Percentiles rank a stretch among this genome's conserved stretches.
Evolutionary conservation across 352 stramenopile species (phyloP).

Genomic region (Pythium phragmitis): DNA sequence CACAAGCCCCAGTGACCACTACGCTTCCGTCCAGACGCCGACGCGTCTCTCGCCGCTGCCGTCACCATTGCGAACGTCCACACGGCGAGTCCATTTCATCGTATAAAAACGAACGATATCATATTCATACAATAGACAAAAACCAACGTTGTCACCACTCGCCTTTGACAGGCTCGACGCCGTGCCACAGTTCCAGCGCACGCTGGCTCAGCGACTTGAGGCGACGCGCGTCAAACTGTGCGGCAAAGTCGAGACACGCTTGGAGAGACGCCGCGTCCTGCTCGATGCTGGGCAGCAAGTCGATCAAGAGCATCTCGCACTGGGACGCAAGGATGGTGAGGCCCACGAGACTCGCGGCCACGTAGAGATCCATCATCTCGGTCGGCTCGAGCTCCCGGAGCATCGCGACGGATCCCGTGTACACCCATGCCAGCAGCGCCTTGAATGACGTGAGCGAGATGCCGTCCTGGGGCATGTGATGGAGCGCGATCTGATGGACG

Average conservation of each 20-base stretch:
- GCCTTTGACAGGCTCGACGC: not conserved
- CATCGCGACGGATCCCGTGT: conserved; percentile 58
- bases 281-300: conserved; percentile 42
- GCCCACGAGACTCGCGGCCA: conserved; percentile 55
- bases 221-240: conserved; percentile 53
- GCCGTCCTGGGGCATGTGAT: conserved; percentile 73
- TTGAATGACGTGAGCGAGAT: conserved; percentile 69
- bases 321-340: conserved; percentile 50
- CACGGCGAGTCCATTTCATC: not conserved
- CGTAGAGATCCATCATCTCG: conserved; percentile 75
- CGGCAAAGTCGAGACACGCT: conserved; percentile 65
- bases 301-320: conserved; percentile 64
- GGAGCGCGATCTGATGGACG: conserved; percentile 58
- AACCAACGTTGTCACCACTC: not conserved
- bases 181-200: conserved; percentile 16
- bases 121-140: not conserved
- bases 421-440: conserved; percentile 62
- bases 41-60: not conserved
- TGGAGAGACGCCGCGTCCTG: conserved; percentile 47
- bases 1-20: not conserved
- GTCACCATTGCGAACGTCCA: not conserved
- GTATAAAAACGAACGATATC: not conserved
- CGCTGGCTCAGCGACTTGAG: conserved; percentile 47
- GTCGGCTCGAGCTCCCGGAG: conserved; percentile 45
- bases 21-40: not conserved